Conservation (phyloP, 1,284 basidiomycete genomes). For the Marasmius tenuissimus region DNA sequence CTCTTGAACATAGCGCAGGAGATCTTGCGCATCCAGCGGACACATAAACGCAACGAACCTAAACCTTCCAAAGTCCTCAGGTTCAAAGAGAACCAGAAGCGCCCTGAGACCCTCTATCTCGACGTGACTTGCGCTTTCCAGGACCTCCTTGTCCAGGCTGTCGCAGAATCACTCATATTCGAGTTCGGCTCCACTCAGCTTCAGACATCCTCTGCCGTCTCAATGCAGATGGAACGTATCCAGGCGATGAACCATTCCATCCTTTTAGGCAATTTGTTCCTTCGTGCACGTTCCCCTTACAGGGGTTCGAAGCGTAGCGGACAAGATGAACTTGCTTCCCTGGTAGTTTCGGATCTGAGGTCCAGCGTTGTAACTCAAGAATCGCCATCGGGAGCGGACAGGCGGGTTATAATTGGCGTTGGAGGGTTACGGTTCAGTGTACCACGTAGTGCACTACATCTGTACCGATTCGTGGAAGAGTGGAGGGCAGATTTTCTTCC, state of each 20-base stretch:
- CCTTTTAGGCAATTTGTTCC: slow-evolving; percentile 45
- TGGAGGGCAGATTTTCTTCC: slow-evolving; percentile 80
- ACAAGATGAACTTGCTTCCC: slow-evolving; percentile 59
- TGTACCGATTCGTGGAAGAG: slow-evolving; percentile 75
- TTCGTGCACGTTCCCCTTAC: slow-evolving; percentile 57
- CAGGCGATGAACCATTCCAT: slow-evolving; percentile 49
- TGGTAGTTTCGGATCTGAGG: slow-evolving; percentile 47
- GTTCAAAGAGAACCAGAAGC: not conserved
- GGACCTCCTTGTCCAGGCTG: slow-evolving; percentile 53
- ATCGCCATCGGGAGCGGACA: slow-evolving; percentile 30
- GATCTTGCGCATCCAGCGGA: slow-evolving; percentile 49
- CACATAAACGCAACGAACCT: slow-evolving; percentile 16
- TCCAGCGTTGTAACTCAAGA: slow-evolving; percentile 49
- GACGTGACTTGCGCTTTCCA: slow-evolving; percentile 36
- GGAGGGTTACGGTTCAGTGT: slow-evolving; percentile 54
- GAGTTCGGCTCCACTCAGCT: slow-evolving; percentile 44
- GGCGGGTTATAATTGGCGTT: slow-evolving; percentile 46
- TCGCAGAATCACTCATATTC: slow-evolving; percentile 41
- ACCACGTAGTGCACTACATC: slow-evolving; percentile 75
- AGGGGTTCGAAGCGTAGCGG: slow-evolving; percentile 36
- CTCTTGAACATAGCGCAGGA: slow-evolving; percentile 64
- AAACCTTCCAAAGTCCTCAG: not conserved
- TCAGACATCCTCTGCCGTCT: slow-evolving; percentile 38
- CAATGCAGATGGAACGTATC: slow-evolving; percentile 27
- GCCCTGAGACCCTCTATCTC: slow-evolving; percentile 6